These are phyloP conservation scores for Mortierella sp. DNA, from an alignment of 371 early-diverging fungal genomes.

Conservation along the genomic window DNA sequence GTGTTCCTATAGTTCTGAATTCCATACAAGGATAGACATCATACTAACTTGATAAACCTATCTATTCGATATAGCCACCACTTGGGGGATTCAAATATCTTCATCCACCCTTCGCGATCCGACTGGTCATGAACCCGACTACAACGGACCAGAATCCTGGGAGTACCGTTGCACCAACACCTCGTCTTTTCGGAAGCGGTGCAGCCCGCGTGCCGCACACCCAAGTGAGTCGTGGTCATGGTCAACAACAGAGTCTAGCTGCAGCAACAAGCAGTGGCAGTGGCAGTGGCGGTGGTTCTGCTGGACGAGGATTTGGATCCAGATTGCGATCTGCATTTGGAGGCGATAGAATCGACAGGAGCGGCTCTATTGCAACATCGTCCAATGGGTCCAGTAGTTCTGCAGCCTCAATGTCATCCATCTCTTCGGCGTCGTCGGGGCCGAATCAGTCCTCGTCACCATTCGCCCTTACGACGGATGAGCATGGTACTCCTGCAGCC, in stretches of 20 bases:
- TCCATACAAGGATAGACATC: no score
- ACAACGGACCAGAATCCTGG: conserved; percentile 23
- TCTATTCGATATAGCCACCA: conserved; percentile 75
- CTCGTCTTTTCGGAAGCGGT: conserved; percentile 35
- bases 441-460: conserved; percentile 8
- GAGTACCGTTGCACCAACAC: conserved; percentile 2
- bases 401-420: no score
- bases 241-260: not conserved
- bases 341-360: not conserved
- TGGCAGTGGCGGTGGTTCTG: conserved; percentile 1
- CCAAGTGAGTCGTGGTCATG: not conserved
- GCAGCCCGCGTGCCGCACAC: not conserved
- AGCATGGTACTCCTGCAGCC: conserved; percentile 37
- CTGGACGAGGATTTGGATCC: conserved; percentile 32
- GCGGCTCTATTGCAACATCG: conserved; percentile 6
- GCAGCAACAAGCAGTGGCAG: no score
- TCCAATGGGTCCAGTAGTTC: no score
- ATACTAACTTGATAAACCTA: no score
- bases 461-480: conserved; percentile 24
- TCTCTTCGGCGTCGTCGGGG: conserved; percentile 8
- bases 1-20: no score
- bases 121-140: conserved; percentile 59
- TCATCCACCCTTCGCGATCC: conserved; percentile 77
- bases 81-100: conserved; percentile 88
- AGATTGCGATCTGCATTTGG: conserved; percentile 32